Evolutionary conservation across 2,329 filamentous ascomycete genomes (phyloP).

Genomic region (Botrytis aclada): DNA sequence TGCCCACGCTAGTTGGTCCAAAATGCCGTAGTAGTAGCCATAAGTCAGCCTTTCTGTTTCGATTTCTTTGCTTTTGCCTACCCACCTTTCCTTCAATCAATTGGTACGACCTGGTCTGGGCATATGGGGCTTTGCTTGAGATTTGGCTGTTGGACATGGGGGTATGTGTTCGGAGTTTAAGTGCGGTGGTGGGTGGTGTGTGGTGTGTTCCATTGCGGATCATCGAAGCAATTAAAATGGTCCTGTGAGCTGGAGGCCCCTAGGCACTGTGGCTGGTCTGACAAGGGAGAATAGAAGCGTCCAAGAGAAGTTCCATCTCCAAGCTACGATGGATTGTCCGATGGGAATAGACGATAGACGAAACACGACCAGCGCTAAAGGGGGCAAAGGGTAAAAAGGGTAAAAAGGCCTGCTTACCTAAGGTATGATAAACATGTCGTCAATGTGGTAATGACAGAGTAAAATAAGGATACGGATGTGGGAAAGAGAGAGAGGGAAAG

Average conservation of each 20-base stretch:
- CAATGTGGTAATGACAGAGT: not conserved
- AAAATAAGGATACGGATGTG: no score
- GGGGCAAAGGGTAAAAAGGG: not conserved
- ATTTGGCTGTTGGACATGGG: not conserved
- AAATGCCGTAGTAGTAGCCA: not conserved
- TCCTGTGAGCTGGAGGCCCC: not conserved
- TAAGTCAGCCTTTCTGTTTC: not conserved
- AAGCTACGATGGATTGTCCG: not conserved
- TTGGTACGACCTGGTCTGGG: not conserved
- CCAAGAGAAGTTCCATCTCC: not conserved
- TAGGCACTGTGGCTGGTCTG: not conserved
- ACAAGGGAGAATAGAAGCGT: not conserved
- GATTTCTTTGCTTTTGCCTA: not conserved
- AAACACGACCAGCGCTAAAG: not conserved
- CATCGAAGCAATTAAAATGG: constrained; percentile 1
- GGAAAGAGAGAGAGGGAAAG: no score
- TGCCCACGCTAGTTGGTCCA: not conserved
- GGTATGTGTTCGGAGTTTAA: not conserved
- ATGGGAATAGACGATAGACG: not conserved
- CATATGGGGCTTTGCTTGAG: not conserved
- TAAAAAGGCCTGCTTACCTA: not conserved
- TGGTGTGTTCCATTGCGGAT: constrained; percentile 1
- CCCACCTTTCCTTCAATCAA: not conserved
- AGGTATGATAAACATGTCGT: not conserved
- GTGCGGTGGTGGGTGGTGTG: not conserved